Conservation (phyloP, 1,284 basidiomycete species). For the Rhodofomes roseus region DNA sequence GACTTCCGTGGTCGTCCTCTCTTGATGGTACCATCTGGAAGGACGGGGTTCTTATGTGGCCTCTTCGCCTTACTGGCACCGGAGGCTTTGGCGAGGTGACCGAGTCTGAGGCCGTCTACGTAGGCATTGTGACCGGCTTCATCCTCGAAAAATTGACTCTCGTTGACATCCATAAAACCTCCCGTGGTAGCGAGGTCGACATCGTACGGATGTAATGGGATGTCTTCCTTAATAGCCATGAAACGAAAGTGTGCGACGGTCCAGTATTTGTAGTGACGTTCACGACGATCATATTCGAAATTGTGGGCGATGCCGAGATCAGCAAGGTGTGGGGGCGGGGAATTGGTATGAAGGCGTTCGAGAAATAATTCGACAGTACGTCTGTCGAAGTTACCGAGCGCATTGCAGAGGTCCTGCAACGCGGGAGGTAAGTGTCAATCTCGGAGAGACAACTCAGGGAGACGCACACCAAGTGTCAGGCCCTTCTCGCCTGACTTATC, state of each 20-base stretch:
- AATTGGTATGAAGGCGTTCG: constrained; percentile 56
- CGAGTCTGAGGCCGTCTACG: constrained; percentile 45
- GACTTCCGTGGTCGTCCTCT: constrained; percentile 25
- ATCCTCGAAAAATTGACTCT: constrained; percentile 51
- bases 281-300: constrained; percentile 74
- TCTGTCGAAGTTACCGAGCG: constrained; percentile 68
- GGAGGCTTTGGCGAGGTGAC: constrained; percentile 8
- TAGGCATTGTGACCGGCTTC: constrained; percentile 37
- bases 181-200: constrained; percentile 49
- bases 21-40: constrained; percentile 26
- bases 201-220: constrained; percentile 47
- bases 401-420: constrained; percentile 59
- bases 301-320: constrained; percentile 66
- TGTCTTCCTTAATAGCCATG: constrained; percentile 53
- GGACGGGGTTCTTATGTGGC: constrained; percentile 20
- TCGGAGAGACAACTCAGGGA: neutral
- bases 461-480: constrained; percentile 61
- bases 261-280: constrained; percentile 78
- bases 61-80: constrained; percentile 20
- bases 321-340: constrained; percentile 63
- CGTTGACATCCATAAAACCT: constrained; percentile 43
- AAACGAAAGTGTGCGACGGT: constrained; percentile 57
- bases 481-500: constrained; percentile 62
- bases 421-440: neutral
- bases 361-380: constrained; percentile 79